Base-by-base conservation (phyloP, 345 rosid species). In the Clausena lansium region DNA sequence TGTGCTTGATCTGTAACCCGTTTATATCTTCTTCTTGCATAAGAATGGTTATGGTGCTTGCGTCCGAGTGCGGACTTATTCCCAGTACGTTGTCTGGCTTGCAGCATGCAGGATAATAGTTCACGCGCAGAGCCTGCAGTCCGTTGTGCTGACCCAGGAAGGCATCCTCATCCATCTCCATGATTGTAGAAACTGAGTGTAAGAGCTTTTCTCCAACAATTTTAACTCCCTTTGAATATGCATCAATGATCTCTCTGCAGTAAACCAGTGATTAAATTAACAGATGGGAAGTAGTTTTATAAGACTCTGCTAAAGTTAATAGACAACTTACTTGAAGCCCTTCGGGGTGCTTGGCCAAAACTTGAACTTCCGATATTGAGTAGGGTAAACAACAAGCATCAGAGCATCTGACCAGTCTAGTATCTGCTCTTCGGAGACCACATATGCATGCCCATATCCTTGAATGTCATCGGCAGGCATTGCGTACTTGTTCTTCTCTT, bases 321-420 rank as follows among this genome's bases (percentile, higher is more conserved):
- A 4, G 35, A 33, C 10, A 25, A 32, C 55, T 9, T 71, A 78
- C 82, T 24, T 45, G 74, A 78, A 32, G 0, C 74, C 73, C 5
- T 30, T 27, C 7, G 82, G 79, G 3, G 76, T 41, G 17, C 33
- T 61, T 6, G 88, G 88, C 88, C 79, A 83, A 41, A 73, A 45
- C 64, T 76, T 22, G 50, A 63, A 75, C 58, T 74, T 83, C 71
- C 70, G 73, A 54, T 71, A 69, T 1, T 67, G 30, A 14, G 64
- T 0, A 14, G 86, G 86, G 41, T 76, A 50, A 41, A 81, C 75
- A 11, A 67, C 2, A 20, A 85, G 83, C 0, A 73, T 24, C 35
- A 83, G 61, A 27, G 76, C 69, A 71, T 81, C 81, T 2, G 83
- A 81, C 84, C 81, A 83, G 57, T 83, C 84, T 9, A 81, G 74